Conservation (phyloP, 371 early-diverging fungal species). For the Smittium mucronatum region DNA sequence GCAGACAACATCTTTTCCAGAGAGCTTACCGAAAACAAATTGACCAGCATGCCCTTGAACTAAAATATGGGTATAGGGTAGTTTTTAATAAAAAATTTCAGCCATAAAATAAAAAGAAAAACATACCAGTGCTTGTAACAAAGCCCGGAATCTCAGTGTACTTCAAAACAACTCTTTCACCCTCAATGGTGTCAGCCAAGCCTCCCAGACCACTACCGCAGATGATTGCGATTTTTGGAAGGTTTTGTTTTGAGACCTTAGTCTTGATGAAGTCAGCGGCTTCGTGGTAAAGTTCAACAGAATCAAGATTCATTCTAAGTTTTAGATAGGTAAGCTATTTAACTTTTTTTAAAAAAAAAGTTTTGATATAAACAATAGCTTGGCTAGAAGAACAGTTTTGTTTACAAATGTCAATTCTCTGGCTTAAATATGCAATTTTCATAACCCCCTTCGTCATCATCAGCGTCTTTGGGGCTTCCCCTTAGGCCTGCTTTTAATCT, state of each 20-base stretch:
- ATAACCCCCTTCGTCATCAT: no score
- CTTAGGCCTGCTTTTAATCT: no score
- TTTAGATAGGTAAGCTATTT: no score
- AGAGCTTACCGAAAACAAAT: slow-evolving; percentile 76
- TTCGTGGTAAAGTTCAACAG: slow-evolving; percentile 10
- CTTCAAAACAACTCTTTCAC: slow-evolving; percentile 40
- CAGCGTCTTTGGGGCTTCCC: no score
- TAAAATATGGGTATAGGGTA: not conserved
- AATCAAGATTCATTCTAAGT: slow-evolving; percentile 7
- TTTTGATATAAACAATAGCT: no score
- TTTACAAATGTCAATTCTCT: no score
- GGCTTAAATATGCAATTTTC: no score
- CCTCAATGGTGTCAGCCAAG: slow-evolving; percentile 61
- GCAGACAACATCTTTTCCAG: slow-evolving; percentile 59
- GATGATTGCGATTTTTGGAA: slow-evolving; percentile 59
- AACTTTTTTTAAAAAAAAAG: no score
- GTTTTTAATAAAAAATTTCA: not conserved
- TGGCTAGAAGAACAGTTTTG: no score
- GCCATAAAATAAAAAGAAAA: not conserved
- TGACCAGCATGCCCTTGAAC: slow-evolving; percentile 84
- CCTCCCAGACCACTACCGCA: slow-evolving; percentile 88
- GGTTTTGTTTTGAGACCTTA: not conserved
- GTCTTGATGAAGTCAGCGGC: slow-evolving; percentile 11
- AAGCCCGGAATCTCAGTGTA: slow-evolving; percentile 82
- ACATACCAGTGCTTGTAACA: slow-evolving; percentile 64